Evolutionary conservation across 2,329 filamentous ascomycete species (phyloP).

Genomic region (Colletotrichum plurivorum): DNA sequence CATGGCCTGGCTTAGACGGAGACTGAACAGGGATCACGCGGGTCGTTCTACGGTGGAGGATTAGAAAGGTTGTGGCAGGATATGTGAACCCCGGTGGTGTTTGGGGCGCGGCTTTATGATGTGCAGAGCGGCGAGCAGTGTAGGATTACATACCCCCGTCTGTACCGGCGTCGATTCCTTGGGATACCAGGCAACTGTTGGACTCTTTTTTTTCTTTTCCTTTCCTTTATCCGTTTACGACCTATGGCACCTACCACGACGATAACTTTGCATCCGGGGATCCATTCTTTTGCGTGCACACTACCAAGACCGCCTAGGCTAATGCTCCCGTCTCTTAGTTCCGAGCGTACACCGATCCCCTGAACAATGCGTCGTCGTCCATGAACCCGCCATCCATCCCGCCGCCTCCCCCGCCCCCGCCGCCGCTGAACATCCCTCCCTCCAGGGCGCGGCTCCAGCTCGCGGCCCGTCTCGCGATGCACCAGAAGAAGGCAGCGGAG

Average conservation of each 20-base stretch:
- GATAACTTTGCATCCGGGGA: constrained; percentile 34
- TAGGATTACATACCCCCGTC: constrained; percentile 35
- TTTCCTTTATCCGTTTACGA: constrained; percentile 20
- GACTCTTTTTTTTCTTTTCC: constrained; percentile 16
- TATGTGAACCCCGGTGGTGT: constrained; percentile 8
- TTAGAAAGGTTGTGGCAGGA: neutral
- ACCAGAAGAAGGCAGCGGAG: constrained; percentile 72
- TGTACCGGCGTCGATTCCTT: constrained; percentile 36
- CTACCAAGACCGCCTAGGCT: constrained; percentile 21
- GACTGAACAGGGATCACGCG: constrained; percentile 20
- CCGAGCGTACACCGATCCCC: constrained; percentile 70
- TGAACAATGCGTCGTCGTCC: constrained; percentile 62
- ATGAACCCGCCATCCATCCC: constrained; percentile 71
- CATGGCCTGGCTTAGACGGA: constrained; percentile 33
- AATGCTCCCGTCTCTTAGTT: constrained; percentile 60
- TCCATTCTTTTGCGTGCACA: constrained; percentile 4
- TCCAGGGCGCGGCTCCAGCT: constrained; percentile 90
- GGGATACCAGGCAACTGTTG: constrained; percentile 40
- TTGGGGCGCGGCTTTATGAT: constrained; percentile 25
- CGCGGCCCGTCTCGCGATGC: constrained; percentile 87
- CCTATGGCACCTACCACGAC: constrained; percentile 16
- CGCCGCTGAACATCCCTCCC: constrained; percentile 87
- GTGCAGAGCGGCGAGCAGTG: constrained; percentile 36
- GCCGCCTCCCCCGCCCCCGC: constrained; percentile 76
- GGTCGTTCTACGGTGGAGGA: constrained; percentile 14